Conservation (phyloP, 768 basidiomycete species). For the Trametes cingulata region DNA sequence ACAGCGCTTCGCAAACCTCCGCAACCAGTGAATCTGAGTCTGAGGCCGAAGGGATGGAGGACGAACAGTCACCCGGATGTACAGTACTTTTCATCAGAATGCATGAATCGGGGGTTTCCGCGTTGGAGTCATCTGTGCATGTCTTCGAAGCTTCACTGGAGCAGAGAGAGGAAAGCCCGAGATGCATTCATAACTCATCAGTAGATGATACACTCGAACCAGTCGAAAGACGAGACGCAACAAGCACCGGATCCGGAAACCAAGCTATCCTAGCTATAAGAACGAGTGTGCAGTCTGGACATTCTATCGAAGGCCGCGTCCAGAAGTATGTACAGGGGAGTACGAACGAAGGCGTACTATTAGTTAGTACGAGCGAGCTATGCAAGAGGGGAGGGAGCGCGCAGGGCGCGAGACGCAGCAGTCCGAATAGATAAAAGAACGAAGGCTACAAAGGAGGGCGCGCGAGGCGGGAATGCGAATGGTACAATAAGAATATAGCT, state of each 20-base stretch:
- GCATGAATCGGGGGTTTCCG: neutral
- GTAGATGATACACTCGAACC: constrained; percentile 13
- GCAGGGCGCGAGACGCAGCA: neutral
- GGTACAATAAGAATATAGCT: constrained; percentile 18
- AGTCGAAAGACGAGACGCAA: constrained; percentile 3
- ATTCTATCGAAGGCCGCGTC: constrained; percentile 9
- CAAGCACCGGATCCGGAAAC: neutral
- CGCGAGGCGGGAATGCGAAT: constrained; percentile 10
- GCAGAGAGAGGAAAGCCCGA: neutral
- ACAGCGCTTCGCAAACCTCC: constrained; percentile 19
- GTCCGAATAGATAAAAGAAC: constrained; percentile 11
- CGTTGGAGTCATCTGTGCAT: too few species aligned
- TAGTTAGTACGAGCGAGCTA: constrained; percentile 6
- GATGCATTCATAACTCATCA: neutral
- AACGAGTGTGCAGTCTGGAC: constrained; percentile 14
- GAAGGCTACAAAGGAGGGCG: constrained; percentile 13
- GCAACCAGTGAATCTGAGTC: neutral
- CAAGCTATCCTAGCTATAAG: neutral
- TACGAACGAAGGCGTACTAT: constrained; percentile 9
- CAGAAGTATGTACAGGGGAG: constrained; percentile 11
- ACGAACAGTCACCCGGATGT: neutral
- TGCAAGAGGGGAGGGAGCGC: neutral
- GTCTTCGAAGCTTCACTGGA: too few species aligned
- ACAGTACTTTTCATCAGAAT: too few species aligned
- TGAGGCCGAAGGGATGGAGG: neutral